Evolutionary conservation across 768 basidiomycete species (phyloP).

Genomic region (Psilocybe tampanensis): DNA sequence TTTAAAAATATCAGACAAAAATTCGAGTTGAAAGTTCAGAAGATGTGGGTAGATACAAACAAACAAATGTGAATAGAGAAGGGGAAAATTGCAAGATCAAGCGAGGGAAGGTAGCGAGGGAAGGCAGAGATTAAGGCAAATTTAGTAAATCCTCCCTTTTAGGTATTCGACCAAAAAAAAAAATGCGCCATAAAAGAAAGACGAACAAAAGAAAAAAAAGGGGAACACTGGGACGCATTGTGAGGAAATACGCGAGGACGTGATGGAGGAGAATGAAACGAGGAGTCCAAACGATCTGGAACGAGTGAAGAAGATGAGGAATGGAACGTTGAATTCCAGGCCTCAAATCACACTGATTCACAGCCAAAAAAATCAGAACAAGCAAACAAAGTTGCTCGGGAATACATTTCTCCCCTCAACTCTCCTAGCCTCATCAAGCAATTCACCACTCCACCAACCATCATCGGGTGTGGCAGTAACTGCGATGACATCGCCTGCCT

Average conservation of each 20-base stretch:
- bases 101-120: not conserved
- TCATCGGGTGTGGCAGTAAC: slow-evolving; percentile 94
- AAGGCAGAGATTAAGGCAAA: slow-evolving; percentile 8
- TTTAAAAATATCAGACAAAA: no score
- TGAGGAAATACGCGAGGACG: not conserved
- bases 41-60: not conserved
- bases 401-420: slow-evolving; percentile 76
- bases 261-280: not conserved
- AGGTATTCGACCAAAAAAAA: not conserved
- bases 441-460: slow-evolving; percentile 96
- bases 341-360: not conserved
- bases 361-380: slow-evolving; percentile 58
- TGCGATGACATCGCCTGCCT: slow-evolving; percentile 93
- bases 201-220: not conserved
- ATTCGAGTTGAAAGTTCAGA: no score
- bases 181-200: not conserved
- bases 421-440: slow-evolving; percentile 73
- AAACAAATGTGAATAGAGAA: not conserved
- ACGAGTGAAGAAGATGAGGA: not conserved
- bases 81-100: not conserved
- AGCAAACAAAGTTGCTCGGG: slow-evolving; percentile 85
- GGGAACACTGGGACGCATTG: not conserved
- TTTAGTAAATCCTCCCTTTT: slow-evolving; percentile 10
- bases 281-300: no score
- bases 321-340: not conserved